Base-by-base conservation (phyloP, 768 basidiomycete genomes). In the Panus rudis region DNA sequence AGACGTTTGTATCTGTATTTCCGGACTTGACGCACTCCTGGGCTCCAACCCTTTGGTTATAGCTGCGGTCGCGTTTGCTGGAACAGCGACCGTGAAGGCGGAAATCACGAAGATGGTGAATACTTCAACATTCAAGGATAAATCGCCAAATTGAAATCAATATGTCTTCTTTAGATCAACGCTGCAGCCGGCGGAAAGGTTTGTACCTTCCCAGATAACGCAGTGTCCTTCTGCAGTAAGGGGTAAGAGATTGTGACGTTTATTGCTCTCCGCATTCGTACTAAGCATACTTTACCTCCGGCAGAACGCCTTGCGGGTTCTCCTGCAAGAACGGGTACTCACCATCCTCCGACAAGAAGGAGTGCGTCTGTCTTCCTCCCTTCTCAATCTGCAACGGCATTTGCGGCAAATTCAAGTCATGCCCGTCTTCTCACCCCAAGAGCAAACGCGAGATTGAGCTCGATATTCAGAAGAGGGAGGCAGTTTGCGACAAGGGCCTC, bases 1-100 rank as follows among this genome's bases (percentile, higher is more conserved):
- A 73, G 72, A 64, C 30, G 53, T 62, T 3, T 76, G 75, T 37
- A 50, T 73, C 24, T 76, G 75, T 46, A 23, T 69, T 13, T 69
- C 71, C 13, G 57, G 43, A 6, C 43, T 75, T 23, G 62, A 65
- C 0, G 41, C 41, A 20, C 67, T 70, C 48, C 39, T 73, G 3
- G 17, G 54, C 5, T 59, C 62, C 5, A 63, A 70, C 40, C 6
- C 49, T 0, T 35, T 65, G n/a, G 57, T 62, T 4, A 46, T 59
- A 7, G 37, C 53, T 17, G 69, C 62, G 6, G 58, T 61, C 27
- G 50, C 46, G 0, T 27, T 65, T 12, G 58, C 51, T 11, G 72
- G 73, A 22, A 51, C 54, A 35, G 20, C 49, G 0, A 49, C 49
- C 2, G 65, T 67, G 4, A 55, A 49, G 3, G 47, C 51, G 17